A percentile compares a stretch with the other conserved stretches of the same genome.
Evolutionary conservation across 2,329 filamentous ascomycete species (phyloP).

Genomic region (Chaetomium sp.): DNA sequence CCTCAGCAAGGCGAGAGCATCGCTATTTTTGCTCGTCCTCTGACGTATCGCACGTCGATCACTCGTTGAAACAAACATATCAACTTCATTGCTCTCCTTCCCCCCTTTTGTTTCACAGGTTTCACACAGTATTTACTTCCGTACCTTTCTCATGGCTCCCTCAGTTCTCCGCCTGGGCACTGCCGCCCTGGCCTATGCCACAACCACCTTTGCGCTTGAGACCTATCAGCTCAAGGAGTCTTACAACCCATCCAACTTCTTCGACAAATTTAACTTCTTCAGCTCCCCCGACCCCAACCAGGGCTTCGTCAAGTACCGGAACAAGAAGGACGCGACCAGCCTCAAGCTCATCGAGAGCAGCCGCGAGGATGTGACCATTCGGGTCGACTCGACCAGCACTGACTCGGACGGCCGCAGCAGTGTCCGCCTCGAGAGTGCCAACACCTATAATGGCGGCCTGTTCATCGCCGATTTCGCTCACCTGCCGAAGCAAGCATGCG

Average conservation of each 20-base stretch:
- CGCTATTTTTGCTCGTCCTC: constrained; percentile 31
- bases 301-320: constrained; percentile 55
- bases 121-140: constrained; percentile 2
- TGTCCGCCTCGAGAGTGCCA: constrained; percentile 59
- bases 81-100: constrained; percentile 31
- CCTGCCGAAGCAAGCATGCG: constrained; percentile 60
- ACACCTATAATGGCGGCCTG: constrained; percentile 57
- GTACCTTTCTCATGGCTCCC: constrained; percentile 32
- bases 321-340: constrained; percentile 28
- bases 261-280: constrained; percentile 30
- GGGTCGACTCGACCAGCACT: constrained; percentile 31
- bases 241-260: constrained; percentile 41
- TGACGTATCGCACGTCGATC: constrained; percentile 42
- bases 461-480: constrained; percentile 64
- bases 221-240: constrained; percentile 35
- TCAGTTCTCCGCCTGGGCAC: constrained; percentile 36
- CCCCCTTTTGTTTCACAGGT: background rate
- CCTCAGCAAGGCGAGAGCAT: constrained; percentile 28
- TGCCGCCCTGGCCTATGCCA: constrained; percentile 30
- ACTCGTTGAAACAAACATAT: constrained; percentile 18
- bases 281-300: constrained; percentile 52
- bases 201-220: constrained; percentile 29
- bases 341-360: constrained; percentile 32
- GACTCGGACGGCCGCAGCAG: constrained; percentile 38
- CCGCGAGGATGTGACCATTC: constrained; percentile 34